Base-by-base conservation (phyloP, 169 alveolate species). In the Prorocentrum cordatum region DNA sequence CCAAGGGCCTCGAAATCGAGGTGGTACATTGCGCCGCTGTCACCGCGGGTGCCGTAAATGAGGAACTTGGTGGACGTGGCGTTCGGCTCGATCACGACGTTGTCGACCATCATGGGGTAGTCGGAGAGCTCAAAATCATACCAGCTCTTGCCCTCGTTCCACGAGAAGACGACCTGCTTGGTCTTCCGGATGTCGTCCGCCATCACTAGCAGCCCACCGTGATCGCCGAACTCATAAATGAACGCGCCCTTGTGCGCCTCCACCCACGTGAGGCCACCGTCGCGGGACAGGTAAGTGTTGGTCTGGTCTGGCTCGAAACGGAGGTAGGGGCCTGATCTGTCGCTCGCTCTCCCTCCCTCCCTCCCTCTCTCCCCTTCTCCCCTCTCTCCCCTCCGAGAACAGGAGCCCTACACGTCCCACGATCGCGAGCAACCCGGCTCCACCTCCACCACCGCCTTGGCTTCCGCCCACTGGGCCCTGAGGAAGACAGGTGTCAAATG, bases 81-180 rank as follows among this genome's bases (percentile, higher is more conserved):
- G 66, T 93, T 94, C 29, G 99, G 99, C 92, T 98, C 99, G 64
- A 97, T 97, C 10, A 97, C 96, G 62, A 97, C 96, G 89, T 97
- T 97, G 92, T 22, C 31, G 31, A 97, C 97, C 83, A 95, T 96
- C 45, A 97, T 93, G 22, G 97, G 95, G 59, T 92, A 88, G 35
- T 93, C 94, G 24, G 97, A 95, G 68, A 97, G 93, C 75, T 94
- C 95, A 64, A 96, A 94, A 89, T 95, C 97, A 80, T 97, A 97
- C 99, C 99, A 98, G 80, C 98, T 96, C 38, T 95, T 94, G 2
- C 99, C 99, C 90, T 98, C 99, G 86, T 97, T 96, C 97, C 98
- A 96, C 73, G 97, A 93, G 93, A 96, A 96, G 39, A 95, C 96
- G 35, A 96, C 97, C 58, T 71, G 29, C 61, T 45, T 64, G 38